These are phyloP conservation scores for Nannochloropsis gaditana DNA, from an alignment of 108 stramenopile genomes.

Conservation along the genomic window DNA sequence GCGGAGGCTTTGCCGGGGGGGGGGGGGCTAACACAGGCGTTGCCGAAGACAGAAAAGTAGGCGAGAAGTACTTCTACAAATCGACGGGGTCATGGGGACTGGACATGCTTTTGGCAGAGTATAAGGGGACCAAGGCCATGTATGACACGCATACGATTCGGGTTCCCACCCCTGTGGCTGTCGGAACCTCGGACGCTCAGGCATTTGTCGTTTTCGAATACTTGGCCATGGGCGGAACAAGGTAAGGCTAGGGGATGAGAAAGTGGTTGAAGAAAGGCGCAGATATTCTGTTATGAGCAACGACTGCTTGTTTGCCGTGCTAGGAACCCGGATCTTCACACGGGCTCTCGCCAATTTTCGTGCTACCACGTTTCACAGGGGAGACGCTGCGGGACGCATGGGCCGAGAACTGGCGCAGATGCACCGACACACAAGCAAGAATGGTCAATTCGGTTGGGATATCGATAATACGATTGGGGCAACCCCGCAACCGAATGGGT, in stretches of 20 bases:
- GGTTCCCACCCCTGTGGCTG: constrained; percentile 65
- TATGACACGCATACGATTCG: constrained; percentile 60
- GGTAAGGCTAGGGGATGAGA: neutral
- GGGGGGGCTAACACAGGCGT: constrained; percentile 57
- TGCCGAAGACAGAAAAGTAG: constrained; percentile 47
- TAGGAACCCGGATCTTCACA: neutral
- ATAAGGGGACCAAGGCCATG: constrained; percentile 66
- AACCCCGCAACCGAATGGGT: constrained; percentile 68
- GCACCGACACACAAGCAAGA: constrained; percentile 48
- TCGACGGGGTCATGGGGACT: constrained; percentile 50
- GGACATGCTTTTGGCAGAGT: constrained; percentile 68
- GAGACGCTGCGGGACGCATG: constrained; percentile 59
- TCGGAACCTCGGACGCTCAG: constrained; percentile 50
- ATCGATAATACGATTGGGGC: constrained; percentile 72
- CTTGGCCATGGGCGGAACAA: constrained; percentile 57
- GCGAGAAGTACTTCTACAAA: constrained; percentile 64
- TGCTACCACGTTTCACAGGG: constrained; percentile 3
- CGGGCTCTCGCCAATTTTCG: neutral
- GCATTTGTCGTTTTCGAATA: constrained; percentile 69
- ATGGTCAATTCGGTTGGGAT: constrained; percentile 62
- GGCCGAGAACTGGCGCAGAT: constrained; percentile 63
- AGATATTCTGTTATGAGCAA: neutral
- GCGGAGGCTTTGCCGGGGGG: constrained; percentile 58
- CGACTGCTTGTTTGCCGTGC: neutral
- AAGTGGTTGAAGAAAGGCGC: neutral